Evolutionary conservation across 208 protist genomes (phyloP).

Genomic region (Crithidia fasciculata): DNA sequence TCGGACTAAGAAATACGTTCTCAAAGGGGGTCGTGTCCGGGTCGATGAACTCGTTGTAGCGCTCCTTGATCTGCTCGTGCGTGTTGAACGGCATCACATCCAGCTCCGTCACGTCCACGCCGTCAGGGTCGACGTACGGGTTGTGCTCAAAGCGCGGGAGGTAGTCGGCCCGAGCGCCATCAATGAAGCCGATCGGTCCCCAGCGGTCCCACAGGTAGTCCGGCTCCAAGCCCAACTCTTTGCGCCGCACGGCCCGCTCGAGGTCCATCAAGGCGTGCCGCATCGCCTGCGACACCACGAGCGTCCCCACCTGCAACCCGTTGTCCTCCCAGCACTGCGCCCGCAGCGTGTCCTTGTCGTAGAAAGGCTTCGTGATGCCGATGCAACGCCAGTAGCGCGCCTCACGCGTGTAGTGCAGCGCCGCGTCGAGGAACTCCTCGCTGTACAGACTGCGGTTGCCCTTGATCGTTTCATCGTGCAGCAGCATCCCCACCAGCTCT

Average conservation of each 20-base stretch:
- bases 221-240: constrained; percentile 83
- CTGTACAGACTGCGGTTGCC: constrained; percentile 76
- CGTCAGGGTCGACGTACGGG: constrained; percentile 89
- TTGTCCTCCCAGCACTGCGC: constrained; percentile 90
- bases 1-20: constrained; percentile 64
- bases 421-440: constrained; percentile 69
- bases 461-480: constrained; percentile 89
- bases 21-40: constrained; percentile 67
- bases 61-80: constrained; percentile 87
- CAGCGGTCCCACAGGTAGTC: constrained; percentile 92
- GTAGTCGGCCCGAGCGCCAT: constrained; percentile 80
- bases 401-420: constrained; percentile 84
- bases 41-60: constrained; percentile 88
- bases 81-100: constrained; percentile 90
- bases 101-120: constrained; percentile 89
- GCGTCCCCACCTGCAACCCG: constrained; percentile 81
- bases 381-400: constrained; percentile 91
- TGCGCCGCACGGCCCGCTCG: constrained; percentile 81
- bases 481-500: constrained; percentile 81
- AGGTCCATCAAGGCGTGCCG: constrained; percentile 90
- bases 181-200: constrained; percentile 91
- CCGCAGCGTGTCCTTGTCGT: constrained; percentile 78
- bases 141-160: constrained; percentile 90
- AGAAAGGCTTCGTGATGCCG: constrained; percentile 92
- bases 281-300: constrained; percentile 89